phyloP scores from a whole-genome alignment of 2,329 filamentous ascomycete genomes.

The Hymenoscyphus albidus region DNA sequence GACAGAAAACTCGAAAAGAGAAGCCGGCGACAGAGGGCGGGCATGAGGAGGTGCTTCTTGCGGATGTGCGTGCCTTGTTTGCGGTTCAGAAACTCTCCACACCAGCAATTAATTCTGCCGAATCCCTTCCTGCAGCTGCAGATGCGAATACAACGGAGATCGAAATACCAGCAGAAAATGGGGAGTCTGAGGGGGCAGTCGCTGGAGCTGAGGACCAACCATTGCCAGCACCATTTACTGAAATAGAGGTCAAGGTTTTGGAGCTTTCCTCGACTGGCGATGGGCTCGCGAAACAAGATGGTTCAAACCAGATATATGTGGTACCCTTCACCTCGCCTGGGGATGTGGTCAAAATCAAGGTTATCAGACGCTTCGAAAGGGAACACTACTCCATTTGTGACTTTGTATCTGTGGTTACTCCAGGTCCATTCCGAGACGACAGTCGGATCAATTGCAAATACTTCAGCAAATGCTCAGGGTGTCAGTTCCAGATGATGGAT shows the following conservation, averaged over 20 bases:
- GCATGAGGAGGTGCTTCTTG: slow-evolving; percentile 61
- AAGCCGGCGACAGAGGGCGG: slow-evolving; percentile 55
- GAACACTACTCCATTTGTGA: slow-evolving; percentile 74
- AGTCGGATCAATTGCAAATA: slow-evolving; percentile 76
- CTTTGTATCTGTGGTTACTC: slow-evolving; percentile 70
- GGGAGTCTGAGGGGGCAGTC: background rate
- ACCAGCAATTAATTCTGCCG: slow-evolving; percentile 24
- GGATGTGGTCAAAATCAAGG: slow-evolving; percentile 73
- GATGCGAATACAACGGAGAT: slow-evolving; percentile 24
- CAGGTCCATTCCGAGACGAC: slow-evolving; percentile 74
- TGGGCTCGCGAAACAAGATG: slow-evolving; percentile 71
- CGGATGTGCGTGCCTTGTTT: slow-evolving; percentile 57
- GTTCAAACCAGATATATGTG: slow-evolving; percentile 67
- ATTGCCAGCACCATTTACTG: slow-evolving; percentile 64
- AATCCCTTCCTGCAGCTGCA: slow-evolving; percentile 18
- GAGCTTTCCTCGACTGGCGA: slow-evolving; percentile 90
- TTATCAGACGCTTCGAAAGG: slow-evolving; percentile 65
- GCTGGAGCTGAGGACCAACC: background rate
- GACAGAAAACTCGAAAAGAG: slow-evolving; percentile 53
- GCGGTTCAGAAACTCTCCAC: slow-evolving; percentile 37
- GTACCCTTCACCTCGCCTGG: slow-evolving; percentile 87
- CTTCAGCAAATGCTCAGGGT: slow-evolving; percentile 83
- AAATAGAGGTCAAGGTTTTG: slow-evolving; percentile 77
- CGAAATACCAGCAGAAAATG: background rate
- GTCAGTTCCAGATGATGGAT: slow-evolving; percentile 95